Evolutionary conservation across 1,284 basidiomycete species (phyloP), one percentile per base, ranked within the genome.

Genomic region (Malassezia equina): DNA sequence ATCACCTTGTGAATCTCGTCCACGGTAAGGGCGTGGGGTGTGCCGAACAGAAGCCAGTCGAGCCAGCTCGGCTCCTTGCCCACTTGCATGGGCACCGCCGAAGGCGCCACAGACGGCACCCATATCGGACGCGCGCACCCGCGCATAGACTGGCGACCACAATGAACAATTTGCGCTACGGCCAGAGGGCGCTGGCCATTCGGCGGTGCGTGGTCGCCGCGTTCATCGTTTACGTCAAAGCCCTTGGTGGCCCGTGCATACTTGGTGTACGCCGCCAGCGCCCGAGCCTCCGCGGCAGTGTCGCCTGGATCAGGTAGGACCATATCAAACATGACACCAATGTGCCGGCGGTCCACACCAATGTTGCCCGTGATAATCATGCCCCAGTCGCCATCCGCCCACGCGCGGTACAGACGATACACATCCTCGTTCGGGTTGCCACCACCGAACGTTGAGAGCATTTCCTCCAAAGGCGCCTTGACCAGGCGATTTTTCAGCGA

Each of bases 331-430:
- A 88, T 89, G 8, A 90, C 79, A 0, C 85, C 81, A 1, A 93
- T 79, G 70, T 93, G 88, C 0, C 78, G 73, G 0, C 71, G 66
- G 42, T 83, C 82, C 28, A 95, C 83, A 63, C 87, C 86, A 1
- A 90, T 81, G 65, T 95, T 95, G 15, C 91, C 80, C 0, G 90
- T 90, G 47, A 93, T 77, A 51, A 95, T 78, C 78, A 94, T 86
- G 0, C 89, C 91, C 88, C 88, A 95, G 19, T 80, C 80, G 4
- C 84, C 82, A 33, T 78, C 72, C 0, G 83, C 82, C 90, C 90
- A 96, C 62, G 78, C 77, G 0, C 80, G 76, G 72, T 96, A 95
- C 23, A 95, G 79, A 1, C 75, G 69, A 34, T 80, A 75, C 69
- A 89, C 85, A 32, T 79, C 60, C 41, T 52, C 42, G 42, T 62